Percentiles rank a stretch among this genome's conserved stretches.
Conservation (phyloP, 2,329 filamentous ascomycete genomes). For the Aspergillus brasiliensis region DNA sequence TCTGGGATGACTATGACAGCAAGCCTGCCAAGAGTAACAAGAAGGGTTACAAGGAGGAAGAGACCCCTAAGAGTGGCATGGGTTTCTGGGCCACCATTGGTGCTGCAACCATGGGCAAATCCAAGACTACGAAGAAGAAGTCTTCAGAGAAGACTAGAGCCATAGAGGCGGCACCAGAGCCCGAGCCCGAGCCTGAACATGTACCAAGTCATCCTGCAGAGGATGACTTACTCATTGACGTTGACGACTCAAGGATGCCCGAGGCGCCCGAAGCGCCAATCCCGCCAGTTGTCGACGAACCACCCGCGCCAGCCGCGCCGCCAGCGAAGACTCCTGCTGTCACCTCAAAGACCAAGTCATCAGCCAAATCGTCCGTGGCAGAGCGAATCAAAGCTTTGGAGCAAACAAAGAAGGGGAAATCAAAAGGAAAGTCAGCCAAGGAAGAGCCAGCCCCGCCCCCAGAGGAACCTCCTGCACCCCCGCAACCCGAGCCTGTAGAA, state of each 20-base stretch:
- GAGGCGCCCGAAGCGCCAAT: conserved; percentile 38
- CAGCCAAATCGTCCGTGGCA: conserved; percentile 50
- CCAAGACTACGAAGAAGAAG: conserved; percentile 49
- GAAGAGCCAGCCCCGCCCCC: conserved; percentile 22
- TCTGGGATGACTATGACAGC: conserved; percentile 41
- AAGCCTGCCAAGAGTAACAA: conserved; percentile 42
- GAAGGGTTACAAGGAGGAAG: conserved; percentile 39
- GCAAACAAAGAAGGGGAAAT: conserved; percentile 41
- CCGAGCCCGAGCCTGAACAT: conserved; percentile 20
- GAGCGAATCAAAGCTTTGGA: conserved; percentile 57
- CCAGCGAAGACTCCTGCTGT: conserved; percentile 40
- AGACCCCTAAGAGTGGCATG: conserved; percentile 40
- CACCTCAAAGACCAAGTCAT: conserved; percentile 43
- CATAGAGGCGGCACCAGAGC: conserved; percentile 35
- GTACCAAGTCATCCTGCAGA: conserved; percentile 10
- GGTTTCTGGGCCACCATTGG: conserved; percentile 50
- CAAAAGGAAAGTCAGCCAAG: conserved; percentile 36
- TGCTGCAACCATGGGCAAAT: conserved; percentile 38
- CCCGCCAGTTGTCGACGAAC: conserved; percentile 43
- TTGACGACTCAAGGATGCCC: conserved; percentile 34
- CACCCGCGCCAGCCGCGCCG: conserved; percentile 40
- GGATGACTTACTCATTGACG: conserved; percentile 37
- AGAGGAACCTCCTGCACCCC: conserved; percentile 17
- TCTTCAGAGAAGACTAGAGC: conserved; percentile 49
- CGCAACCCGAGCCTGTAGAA: conserved; percentile 13